phyloP scores from a whole-genome alignment of 2,329 filamentous ascomycete genomes.

The Blastomyces percursus region DNA sequence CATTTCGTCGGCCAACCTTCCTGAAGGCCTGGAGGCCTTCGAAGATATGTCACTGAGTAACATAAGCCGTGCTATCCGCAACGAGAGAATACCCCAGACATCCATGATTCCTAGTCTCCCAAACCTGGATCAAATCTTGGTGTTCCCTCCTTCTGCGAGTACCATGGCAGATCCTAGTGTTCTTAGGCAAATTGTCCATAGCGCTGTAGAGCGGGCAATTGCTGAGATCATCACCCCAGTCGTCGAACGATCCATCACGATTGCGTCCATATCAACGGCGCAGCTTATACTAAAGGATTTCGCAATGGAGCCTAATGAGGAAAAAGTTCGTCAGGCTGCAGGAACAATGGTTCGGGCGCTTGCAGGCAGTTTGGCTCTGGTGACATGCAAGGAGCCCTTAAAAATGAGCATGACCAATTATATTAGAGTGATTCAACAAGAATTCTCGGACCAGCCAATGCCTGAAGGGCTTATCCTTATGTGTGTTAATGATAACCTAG shows the following conservation, averaged over 20 bases:
- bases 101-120: slow-evolving; percentile 62
- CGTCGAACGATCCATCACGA: slow-evolving; percentile 93
- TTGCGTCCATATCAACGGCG: slow-evolving; percentile 90
- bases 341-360: slow-evolving; percentile 92
- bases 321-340: slow-evolving; percentile 71
- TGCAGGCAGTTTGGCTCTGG: slow-evolving; percentile 82
- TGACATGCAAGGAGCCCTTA: slow-evolving; percentile 96
- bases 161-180: slow-evolving; percentile 62
- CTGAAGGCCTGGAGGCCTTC: slow-evolving; percentile 66
- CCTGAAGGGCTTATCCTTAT: slow-evolving; percentile 94
- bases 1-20: slow-evolving; percentile 42
- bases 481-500: slow-evolving; percentile 97
- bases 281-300: slow-evolving; percentile 97
- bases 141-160: slow-evolving; percentile 66
- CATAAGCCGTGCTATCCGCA: slow-evolving; percentile 55
- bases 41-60: slow-evolving; percentile 71
- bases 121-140: slow-evolving; percentile 57
- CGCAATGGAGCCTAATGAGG: slow-evolving; percentile 81
- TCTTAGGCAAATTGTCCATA: slow-evolving; percentile 63
- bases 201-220: slow-evolving; percentile 77
- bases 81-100: slow-evolving; percentile 64
- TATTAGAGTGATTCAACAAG: slow-evolving; percentile 69
- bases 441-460: slow-evolving; percentile 57
- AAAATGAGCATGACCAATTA: slow-evolving; percentile 97
- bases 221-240: slow-evolving; percentile 96